Evolutionary conservation across 2,329 filamentous ascomycete genomes (phyloP).

Genomic region (Aspergillus hortae): DNA sequence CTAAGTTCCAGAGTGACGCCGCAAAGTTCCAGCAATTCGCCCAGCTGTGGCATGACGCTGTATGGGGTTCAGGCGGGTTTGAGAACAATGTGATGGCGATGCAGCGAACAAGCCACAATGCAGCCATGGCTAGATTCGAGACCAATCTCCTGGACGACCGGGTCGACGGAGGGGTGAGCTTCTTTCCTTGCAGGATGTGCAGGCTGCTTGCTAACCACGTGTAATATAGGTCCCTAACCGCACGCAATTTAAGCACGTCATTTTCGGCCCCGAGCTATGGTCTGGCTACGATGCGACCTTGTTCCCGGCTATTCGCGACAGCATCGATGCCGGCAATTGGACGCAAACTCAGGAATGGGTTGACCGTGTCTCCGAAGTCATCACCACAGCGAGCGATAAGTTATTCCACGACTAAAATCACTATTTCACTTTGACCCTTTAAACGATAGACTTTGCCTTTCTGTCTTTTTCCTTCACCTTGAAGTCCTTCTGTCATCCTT

Average conservation of each 20-base stretch:
- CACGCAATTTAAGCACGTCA: conserved; percentile 88
- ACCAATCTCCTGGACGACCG: conserved; percentile 75
- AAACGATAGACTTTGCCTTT: conserved; percentile 1
- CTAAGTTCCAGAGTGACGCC: conserved; percentile 58
- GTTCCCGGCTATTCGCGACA: conserved; percentile 84
- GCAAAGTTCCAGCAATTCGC: conserved; percentile 73
- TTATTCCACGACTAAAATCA: conserved; percentile 35
- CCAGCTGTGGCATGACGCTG: conserved; percentile 67
- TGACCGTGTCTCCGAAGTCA: conserved; percentile 65
- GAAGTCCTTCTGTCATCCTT: not conserved
- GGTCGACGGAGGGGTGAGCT: conserved; percentile 68
- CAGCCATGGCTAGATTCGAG: conserved; percentile 76
- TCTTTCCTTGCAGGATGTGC: not conserved
- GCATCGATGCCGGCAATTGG: conserved; percentile 70
- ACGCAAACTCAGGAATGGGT: conserved; percentile 63
- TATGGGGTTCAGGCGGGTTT: conserved; percentile 69
- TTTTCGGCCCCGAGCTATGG: conserved; percentile 82
- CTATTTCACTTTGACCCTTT: not conserved
- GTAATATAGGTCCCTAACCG: conserved; percentile 38
- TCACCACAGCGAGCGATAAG: conserved; percentile 58
- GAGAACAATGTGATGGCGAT: conserved; percentile 67
- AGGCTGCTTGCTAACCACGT: conserved; percentile 68
- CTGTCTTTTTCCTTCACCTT: not conserved
- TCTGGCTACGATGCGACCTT: conserved; percentile 63
- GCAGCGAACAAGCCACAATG: conserved; percentile 72